phyloP scores from a whole-genome alignment of 78 protist genomes.

The Ministeria vibrans region DNA sequence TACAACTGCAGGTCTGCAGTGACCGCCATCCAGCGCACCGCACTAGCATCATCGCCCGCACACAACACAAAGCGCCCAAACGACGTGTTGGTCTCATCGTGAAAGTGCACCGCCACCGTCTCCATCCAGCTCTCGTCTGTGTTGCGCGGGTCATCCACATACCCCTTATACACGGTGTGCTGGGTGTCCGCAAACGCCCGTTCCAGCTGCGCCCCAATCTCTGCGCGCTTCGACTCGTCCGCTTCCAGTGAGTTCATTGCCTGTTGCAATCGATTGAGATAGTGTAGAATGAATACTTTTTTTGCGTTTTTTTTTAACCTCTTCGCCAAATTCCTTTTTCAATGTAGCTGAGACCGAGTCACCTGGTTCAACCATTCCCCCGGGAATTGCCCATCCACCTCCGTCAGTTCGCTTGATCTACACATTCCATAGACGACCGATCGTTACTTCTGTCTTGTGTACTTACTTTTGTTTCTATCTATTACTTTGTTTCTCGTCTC shows the following conservation, averaged over 20 bases:
- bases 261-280: too few species aligned
- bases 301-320: too few species aligned
- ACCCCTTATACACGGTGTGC: slow-evolving; percentile 19
- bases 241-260: slow-evolving; percentile 1
- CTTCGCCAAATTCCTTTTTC: slow-evolving; percentile 31
- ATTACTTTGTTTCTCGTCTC: too few species aligned
- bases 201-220: neutral
- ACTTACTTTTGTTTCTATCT: too few species aligned
- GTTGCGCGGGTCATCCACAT: slow-evolving; percentile 52
- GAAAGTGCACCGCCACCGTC: slow-evolving; percentile 39
- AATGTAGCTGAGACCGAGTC: slow-evolving; percentile 6
- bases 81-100: neutral
- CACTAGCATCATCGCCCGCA: slow-evolving; percentile 16
- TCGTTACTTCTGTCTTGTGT: too few species aligned
- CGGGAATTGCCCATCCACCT: slow-evolving; percentile 44
- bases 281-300: too few species aligned
- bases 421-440: too few species aligned
- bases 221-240: neutral
- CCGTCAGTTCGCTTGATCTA: slow-evolving; percentile 19
- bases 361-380: slow-evolving; percentile 46
- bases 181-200: neutral
- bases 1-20: neutral
- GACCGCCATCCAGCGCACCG: neutral
- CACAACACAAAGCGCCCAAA: slow-evolving; percentile 1
- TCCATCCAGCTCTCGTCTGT: slow-evolving; percentile 46